Base-by-base conservation (phyloP, 2,329 filamentous ascomycete genomes). In the Epicoccum sorghinum region DNA sequence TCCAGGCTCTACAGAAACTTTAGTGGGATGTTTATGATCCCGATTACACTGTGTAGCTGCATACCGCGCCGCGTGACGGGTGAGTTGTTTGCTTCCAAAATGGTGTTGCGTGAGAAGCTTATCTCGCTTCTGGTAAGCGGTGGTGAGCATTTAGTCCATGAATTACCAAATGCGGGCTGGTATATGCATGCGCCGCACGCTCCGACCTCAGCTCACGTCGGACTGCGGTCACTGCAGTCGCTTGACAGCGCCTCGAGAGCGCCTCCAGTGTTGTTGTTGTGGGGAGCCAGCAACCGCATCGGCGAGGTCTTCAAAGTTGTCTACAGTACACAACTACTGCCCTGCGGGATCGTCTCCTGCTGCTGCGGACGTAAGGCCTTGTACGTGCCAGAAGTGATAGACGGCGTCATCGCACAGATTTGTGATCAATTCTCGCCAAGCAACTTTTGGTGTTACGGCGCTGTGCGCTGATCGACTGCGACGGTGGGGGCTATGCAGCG, bases 81-180 rank as follows among this genome's bases (percentile, higher is more conserved):
- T 65, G 50, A 55, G 51, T 42, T 40, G 39, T 49, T 50, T 39
- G 51, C 32, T 53, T 41, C 53, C 58, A 57, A 54, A 53, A 60
- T 58, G 52, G 59, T 59, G 29, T 49, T 44, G 50, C 46, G 56
- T 56, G 42, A 60, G 57, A 64, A 58, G 61, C 62, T 61, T 67
- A 37, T 39, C 32, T 47, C 43, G 43, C 39, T 55, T 51, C 48
- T 45, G 43, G 58, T 56, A 54, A 55, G 58, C 52, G 43, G 42
- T 13, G 43, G 54, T 33, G 32, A 45, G 24, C 41, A 41, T 33
- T 47, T 25, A 49, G 47, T 38, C 38, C 23, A 47, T 29, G 33
- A 30, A 32, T 47, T 53, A 38, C 58, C 59, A 30, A 44, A 61
- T 47, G 41, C 18, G 51, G 55, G 46, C 55, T 58, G 54, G 61